phyloP scores from a whole-genome alignment of 768 basidiomycete genomes.

The Pilatotrama ljubarskyi region DNA sequence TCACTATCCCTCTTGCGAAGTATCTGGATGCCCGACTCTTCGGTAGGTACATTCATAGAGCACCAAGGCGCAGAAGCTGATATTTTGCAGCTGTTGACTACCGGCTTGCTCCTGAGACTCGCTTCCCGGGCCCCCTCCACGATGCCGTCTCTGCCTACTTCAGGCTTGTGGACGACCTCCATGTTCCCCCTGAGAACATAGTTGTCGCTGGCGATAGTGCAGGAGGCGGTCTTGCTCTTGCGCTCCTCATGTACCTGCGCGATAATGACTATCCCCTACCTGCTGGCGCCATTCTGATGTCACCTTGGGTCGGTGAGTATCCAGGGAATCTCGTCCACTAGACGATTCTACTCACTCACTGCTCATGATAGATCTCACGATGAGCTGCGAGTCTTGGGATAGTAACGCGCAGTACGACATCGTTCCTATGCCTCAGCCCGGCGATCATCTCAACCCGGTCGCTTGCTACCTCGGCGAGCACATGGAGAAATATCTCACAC shows the following conservation, averaged over 20 bases:
- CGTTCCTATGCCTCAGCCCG: constrained; percentile 65
- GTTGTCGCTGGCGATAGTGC: constrained; percentile 90
- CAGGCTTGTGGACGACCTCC: constrained; percentile 81
- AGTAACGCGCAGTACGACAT: constrained; percentile 88
- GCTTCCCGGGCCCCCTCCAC: constrained; percentile 86
- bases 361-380: constrained; percentile 70
- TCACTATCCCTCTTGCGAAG: constrained; percentile 91
- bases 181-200: constrained; percentile 90
- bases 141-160: constrained; percentile 89
- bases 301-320: constrained; percentile 91
- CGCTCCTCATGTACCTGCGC: constrained; percentile 90
- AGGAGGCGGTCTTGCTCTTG: constrained; percentile 85
- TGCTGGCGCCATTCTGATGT: constrained; percentile 84
- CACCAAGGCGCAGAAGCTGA: not conserved
- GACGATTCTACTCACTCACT: not conserved
- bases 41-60: constrained; percentile 41
- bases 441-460: constrained; percentile 91
- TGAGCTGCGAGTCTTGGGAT: constrained; percentile 98
- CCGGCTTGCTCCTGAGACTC: constrained; percentile 92
- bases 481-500: constrained; percentile 81
- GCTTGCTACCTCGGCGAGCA: constrained; percentile 88
- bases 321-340: not conserved
- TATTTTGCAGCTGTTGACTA: constrained; percentile 78
- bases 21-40: constrained; percentile 89
- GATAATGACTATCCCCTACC: constrained; percentile 87